A percentile compares a stretch with the other conserved stretches of the same genome.
Evolutionary conservation across 768 basidiomycete species (phyloP).

Genomic region (Royoungia palumana): DNA sequence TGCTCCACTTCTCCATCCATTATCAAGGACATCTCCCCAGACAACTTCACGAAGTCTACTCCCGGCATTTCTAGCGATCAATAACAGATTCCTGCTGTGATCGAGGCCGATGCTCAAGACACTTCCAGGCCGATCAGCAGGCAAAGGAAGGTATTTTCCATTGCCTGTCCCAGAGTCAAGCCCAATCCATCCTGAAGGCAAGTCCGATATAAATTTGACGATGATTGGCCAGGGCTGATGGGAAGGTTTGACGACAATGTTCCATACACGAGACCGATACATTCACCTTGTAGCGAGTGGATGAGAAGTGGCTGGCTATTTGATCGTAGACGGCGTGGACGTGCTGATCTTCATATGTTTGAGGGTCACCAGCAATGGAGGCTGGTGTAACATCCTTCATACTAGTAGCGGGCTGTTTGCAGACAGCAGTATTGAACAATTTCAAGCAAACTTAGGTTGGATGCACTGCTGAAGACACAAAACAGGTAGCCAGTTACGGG

Average conservation of each 20-base stretch:
- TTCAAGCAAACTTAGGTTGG: background rate
- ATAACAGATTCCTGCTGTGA: slow-evolving; percentile 73
- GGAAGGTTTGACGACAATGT: background rate
- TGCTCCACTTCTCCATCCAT: slow-evolving; percentile 68
- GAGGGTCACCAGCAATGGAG: slow-evolving; percentile 46
- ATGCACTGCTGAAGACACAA: background rate
- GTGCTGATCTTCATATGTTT: slow-evolving; percentile 64
- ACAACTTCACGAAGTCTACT: slow-evolving; percentile 65
- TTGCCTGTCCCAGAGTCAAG: slow-evolving; percentile 96
- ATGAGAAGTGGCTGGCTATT: slow-evolving; percentile 85
- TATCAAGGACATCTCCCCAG: slow-evolving; percentile 70
- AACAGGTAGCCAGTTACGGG: slow-evolving; percentile 22
- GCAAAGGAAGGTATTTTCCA: slow-evolving; percentile 90
- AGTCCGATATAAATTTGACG: slow-evolving; percentile 61
- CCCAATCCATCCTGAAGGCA: slow-evolving; percentile 79
- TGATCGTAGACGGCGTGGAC: slow-evolving; percentile 83
- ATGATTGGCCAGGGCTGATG: slow-evolving; percentile 92
- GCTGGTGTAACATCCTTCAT: slow-evolving; percentile 38
- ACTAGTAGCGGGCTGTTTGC: background rate
- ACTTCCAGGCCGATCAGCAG: slow-evolving; percentile 54
- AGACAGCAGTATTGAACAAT: background rate
- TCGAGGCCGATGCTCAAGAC: slow-evolving; percentile 83
- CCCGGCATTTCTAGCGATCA: slow-evolving; percentile 67
- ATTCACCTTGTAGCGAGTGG: slow-evolving; percentile 80
- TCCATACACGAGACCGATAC: background rate